Base-by-base conservation (phyloP, 768 basidiomycete genomes). In the Kwoniella dejecticola region DNA sequence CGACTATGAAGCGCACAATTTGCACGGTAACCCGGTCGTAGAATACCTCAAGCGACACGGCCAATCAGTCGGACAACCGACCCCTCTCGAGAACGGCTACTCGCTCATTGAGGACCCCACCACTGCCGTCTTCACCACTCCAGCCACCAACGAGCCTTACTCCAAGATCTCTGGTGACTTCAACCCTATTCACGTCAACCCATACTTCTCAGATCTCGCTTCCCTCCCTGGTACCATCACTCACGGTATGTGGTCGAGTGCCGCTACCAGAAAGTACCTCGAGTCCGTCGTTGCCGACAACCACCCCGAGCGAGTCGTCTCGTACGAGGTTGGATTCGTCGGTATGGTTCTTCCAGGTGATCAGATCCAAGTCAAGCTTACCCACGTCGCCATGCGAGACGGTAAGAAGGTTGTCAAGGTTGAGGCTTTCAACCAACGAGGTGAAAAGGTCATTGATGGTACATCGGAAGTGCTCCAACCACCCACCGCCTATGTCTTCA, bases 101-200 rank as follows among this genome's bases (percentile, higher is more conserved):
- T 85, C 88, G 0, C 82, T 99, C 75, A 86, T 88, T 33, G 86
- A 80, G 41, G 76, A 82, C n/a, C 81, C 84, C 2, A 82, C 83
- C 24, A 82, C 84, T 17, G 87, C 88, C 10, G 79, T 83, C 6
- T 95, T 92, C 83, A 86, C 82, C 46, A 85, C 95, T 3, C 95
- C 95, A 24, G 81, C 89, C 45, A 91, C 90, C 47, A 99, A 99
- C 75, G 90, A 95, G 79, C 89, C 92, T 1, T 99, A 98, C 81
- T 97, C 94, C 3, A 86, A 87, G 79, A 85, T 94, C 48, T 99
- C 96, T 0, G 94, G 95, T 45, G 95, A 99, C 80, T 98, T 91
- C 83, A 98, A 99, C 79, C 96, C 96, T 27, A 99, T 99, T 69
- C 96, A 99, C 78, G 83, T 96, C 79, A 97, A 99, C 80, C 95